A percentile compares a stretch with the other conserved stretches of the same genome.
Conservation (phyloP, 2,329 filamentous ascomycete species). For the Phaeosphaeria sp. region DNA sequence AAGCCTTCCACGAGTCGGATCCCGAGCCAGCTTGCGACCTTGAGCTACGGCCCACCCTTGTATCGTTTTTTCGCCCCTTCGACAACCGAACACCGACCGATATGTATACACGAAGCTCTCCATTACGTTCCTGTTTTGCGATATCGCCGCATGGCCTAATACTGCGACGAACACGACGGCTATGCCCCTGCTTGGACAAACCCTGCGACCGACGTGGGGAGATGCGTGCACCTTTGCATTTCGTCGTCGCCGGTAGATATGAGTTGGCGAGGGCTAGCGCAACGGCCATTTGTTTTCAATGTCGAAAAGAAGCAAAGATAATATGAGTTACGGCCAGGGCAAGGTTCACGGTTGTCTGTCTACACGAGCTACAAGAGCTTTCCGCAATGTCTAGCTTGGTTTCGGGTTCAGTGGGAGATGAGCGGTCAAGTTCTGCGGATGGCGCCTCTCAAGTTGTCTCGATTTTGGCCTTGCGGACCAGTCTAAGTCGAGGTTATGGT, state of each 20-base stretch:
- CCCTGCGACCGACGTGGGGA: constrained; percentile 12
- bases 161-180: constrained; percentile 17
- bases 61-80: constrained; percentile 41
- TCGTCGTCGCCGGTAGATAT: constrained; percentile 34
- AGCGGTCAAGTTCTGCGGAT: constrained; percentile 6
- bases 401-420: constrained; percentile 17
- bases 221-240: constrained; percentile 21
- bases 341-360: constrained; percentile 36
- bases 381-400: constrained; percentile 20
- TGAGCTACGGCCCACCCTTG: constrained; percentile 34
- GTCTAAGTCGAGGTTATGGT: background rate
- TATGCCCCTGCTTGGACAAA: background rate
- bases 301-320: constrained; percentile 19
- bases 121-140: constrained; percentile 25
- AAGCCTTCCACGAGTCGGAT: constrained; percentile 51
- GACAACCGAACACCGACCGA: constrained; percentile 36
- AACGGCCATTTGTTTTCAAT: constrained; percentile 6
- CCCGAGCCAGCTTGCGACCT: constrained; percentile 38
- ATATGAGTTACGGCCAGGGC: constrained; percentile 33
- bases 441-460: constrained; percentile 6
- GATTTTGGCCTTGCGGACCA: constrained; percentile 20
- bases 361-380: constrained; percentile 19
- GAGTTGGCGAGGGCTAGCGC: constrained; percentile 21
- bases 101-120: constrained; percentile 36
- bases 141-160: constrained; percentile 22